Percentiles rank a stretch among this genome's conserved stretches.
These are phyloP conservation scores for Aphanomyces invadans DNA, from an alignment of 352 stramenopile genomes.

Conservation along the genomic window DNA sequence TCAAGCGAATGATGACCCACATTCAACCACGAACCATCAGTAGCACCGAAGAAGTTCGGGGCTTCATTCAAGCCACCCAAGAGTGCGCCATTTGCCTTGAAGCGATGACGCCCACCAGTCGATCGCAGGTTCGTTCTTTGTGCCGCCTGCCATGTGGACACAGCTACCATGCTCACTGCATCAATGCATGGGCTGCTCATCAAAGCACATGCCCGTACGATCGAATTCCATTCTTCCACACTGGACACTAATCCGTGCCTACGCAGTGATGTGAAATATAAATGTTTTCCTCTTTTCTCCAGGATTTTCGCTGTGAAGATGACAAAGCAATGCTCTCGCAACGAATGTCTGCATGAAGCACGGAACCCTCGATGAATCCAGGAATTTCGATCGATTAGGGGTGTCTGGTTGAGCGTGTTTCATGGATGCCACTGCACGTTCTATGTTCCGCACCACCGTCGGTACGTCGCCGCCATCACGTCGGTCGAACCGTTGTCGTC, in stretches of 20 bases:
- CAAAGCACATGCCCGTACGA: constrained; percentile 34
- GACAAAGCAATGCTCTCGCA: too few species aligned
- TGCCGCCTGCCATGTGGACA: constrained; percentile 32
- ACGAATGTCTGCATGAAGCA: too few species aligned
- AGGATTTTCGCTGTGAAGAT: too few species aligned
- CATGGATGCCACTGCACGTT: too few species aligned
- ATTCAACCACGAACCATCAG: neutral
- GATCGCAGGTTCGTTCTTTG: neutral
- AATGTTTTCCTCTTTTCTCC: too few species aligned
- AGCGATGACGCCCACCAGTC: neutral
- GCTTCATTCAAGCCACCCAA: neutral
- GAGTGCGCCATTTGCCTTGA: constrained; percentile 32
- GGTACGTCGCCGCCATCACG: constrained; percentile 11
- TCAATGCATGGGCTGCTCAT: constrained; percentile 28
- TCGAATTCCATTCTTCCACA: constrained; percentile 21
- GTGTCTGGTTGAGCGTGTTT: constrained; percentile 14
- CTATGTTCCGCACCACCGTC: neutral
- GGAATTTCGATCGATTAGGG: too few species aligned
- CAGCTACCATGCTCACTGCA: constrained; percentile 31
- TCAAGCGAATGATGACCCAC: neutral
- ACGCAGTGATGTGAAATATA: too few species aligned
- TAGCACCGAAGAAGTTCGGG: too few species aligned
- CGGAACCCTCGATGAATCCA: too few species aligned
- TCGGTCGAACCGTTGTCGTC: neutral
- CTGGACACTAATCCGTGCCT: too few species aligned